Evolutionary conservation across 1,284 basidiomycete species (phyloP).

Genomic region (Hemileia vastatrix): DNA sequence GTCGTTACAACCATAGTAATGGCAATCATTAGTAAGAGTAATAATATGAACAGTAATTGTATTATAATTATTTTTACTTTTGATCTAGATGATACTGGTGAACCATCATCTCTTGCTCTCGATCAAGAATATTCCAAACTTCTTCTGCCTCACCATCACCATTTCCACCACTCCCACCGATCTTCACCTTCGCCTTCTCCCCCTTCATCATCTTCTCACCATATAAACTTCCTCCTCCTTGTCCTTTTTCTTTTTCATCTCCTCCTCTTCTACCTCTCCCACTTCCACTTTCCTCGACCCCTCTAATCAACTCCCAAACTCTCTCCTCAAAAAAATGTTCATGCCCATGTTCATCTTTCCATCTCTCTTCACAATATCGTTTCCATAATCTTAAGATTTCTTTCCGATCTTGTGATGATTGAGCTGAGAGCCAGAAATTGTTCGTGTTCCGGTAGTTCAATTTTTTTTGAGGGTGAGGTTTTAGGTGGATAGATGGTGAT

Average conservation of each 20-base stretch:
- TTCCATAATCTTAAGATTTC: conserved; percentile 11
- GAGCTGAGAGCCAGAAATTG: conserved; percentile 14
- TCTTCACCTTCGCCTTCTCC: too few species aligned
- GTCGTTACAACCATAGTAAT: too few species aligned
- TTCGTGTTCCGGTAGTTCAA: conserved; percentile 10
- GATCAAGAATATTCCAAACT: too few species aligned
- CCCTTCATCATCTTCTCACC: not conserved
- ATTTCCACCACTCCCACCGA: too few species aligned
- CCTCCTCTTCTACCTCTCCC: not conserved
- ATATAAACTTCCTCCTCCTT: not conserved
- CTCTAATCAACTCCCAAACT: not conserved
- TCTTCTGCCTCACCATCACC: too few species aligned
- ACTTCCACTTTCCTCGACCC: not conserved
- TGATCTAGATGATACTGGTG: too few species aligned
- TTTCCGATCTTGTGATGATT: conserved; percentile 11
- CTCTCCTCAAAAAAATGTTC: not conserved
- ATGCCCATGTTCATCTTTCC: not conserved
- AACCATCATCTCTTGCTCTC: too few species aligned
- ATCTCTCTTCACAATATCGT: not conserved
- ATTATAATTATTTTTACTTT: too few species aligned
- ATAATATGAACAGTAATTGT: too few species aligned
- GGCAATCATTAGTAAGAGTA: too few species aligned
- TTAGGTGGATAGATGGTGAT: too few species aligned
- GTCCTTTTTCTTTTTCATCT: not conserved
- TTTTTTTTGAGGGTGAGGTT: too few species aligned